Conservation (phyloP, 106 monocot genomes). For the Iris macrosiphon region DNA sequence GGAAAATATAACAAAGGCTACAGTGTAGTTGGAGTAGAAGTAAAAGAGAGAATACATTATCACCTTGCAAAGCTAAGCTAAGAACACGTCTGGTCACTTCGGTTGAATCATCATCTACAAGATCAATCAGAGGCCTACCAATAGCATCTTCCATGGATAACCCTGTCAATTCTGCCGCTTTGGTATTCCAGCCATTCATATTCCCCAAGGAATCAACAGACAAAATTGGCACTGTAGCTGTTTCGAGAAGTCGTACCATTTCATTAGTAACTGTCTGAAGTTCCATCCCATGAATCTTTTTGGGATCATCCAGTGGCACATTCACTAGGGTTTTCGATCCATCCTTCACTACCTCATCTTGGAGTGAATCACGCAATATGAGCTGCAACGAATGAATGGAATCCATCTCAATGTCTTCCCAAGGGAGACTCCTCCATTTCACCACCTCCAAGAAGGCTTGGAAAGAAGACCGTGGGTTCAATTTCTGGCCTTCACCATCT, state of each 20-base stretch:
- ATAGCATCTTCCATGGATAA: constrained; percentile 63
- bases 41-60: no score
- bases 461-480: constrained; percentile 89
- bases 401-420: constrained; percentile 97
- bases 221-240: constrained; percentile 74
- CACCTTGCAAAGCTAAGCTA: constrained; percentile 66
- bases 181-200: constrained; percentile 86
- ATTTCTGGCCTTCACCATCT: constrained; percentile 35
- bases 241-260: constrained; percentile 94
- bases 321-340: constrained; percentile 32
- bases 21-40: neutral
- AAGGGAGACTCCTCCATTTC: constrained; percentile 74
- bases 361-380: constrained; percentile 60
- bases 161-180: constrained; percentile 84
- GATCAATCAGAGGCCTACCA: constrained; percentile 49
- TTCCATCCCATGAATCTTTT: constrained; percentile 50
- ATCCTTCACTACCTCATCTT: constrained; percentile 19
- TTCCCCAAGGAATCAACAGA: constrained; percentile 72
- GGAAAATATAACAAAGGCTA: no score
- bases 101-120: constrained; percentile 59
- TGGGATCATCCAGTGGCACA: constrained; percentile 16
- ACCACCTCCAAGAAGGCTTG: constrained; percentile 81
- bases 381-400: constrained; percentile 93
- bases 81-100: constrained; percentile 52
- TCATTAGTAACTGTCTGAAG: constrained; percentile 72